A percentile compares a stretch with the other conserved stretches of the same genome.
Conservation (phyloP, 306 rosid genomes). For the Citrullus amarus region DNA sequence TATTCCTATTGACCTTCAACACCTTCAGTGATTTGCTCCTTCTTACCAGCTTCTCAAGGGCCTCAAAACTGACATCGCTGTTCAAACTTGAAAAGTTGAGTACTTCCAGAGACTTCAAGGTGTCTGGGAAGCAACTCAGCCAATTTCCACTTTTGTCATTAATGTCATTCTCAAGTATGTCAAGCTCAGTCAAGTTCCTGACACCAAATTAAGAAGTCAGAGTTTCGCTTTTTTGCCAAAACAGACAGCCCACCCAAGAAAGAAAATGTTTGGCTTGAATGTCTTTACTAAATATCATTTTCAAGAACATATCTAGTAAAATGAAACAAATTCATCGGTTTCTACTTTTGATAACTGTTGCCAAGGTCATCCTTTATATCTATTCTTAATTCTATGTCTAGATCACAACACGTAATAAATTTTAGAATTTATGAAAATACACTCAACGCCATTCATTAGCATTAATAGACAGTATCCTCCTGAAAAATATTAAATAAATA, state of each 20-base stretch:
- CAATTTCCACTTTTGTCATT: slow-evolving; percentile 59
- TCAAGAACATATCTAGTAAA: neutral
- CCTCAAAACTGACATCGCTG: slow-evolving; percentile 40
- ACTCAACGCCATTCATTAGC: neutral
- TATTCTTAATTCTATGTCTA: neutral
- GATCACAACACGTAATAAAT: neutral
- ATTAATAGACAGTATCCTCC: neutral
- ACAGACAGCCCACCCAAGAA: neutral
- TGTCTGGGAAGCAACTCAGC: slow-evolving; percentile 78
- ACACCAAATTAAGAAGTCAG: slow-evolving; percentile 16
- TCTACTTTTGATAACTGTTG: neutral
- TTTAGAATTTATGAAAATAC: neutral
- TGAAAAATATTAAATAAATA: too few relatives aligned
- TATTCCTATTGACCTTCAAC: slow-evolving; percentile 55
- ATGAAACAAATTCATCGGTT: neutral
- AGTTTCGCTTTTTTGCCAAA: neutral
- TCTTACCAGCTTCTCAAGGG: slow-evolving; percentile 63
- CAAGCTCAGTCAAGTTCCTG: slow-evolving; percentile 74
- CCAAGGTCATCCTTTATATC: neutral
- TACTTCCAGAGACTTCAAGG: slow-evolving; percentile 61
- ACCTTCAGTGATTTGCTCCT: slow-evolving; percentile 62
- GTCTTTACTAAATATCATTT: neutral
- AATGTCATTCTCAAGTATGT: slow-evolving; percentile 68
- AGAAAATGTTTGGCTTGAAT: neutral
- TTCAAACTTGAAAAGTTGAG: slow-evolving; percentile 57